phyloP scores from a whole-genome alignment of 2,329 filamentous ascomycete species.

The Aspergillus ibericus region DNA sequence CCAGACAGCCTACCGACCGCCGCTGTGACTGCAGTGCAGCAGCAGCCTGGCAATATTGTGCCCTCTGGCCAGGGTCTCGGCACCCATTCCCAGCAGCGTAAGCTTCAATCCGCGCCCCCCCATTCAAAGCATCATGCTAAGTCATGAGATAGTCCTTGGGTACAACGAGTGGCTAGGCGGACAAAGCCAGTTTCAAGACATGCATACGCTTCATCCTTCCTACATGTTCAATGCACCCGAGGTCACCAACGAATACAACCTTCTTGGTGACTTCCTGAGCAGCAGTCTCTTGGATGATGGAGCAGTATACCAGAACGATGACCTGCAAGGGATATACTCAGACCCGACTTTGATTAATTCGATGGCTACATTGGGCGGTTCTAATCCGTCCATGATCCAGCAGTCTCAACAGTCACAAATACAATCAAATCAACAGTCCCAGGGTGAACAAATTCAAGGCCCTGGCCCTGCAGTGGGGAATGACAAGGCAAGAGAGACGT shows the following conservation, averaged over 20 bases:
- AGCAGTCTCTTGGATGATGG: constrained; percentile 86
- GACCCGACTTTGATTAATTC: constrained; percentile 56
- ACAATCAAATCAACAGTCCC: constrained; percentile 31
- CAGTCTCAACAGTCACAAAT: constrained; percentile 38
- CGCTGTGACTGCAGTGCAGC: constrained; percentile 62
- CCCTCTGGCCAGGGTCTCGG: constrained; percentile 66
- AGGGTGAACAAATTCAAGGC: constrained; percentile 59
- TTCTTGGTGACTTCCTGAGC: constrained; percentile 94
- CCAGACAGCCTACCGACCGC: constrained; percentile 53
- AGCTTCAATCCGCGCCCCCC: constrained; percentile 40
- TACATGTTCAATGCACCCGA: constrained; percentile 96
- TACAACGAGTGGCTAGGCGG: constrained; percentile 81
- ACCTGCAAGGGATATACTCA: constrained; percentile 61
- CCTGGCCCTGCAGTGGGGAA: constrained; percentile 62
- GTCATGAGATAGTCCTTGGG: constrained; percentile 62
- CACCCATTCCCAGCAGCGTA: constrained; percentile 72
- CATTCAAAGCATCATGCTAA: constrained; percentile 25
- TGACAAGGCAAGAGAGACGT: constrained; percentile 73
- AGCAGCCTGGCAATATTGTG: constrained; percentile 63
- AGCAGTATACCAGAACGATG: constrained; percentile 66
- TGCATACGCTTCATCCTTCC: constrained; percentile 89
- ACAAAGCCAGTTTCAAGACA: constrained; percentile 86
- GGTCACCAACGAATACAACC: constrained; percentile 93
- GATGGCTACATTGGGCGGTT: constrained; percentile 37
- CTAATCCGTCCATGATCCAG: constrained; percentile 33